phyloP scores from a whole-genome alignment of 163 green algal genomes.

The Dunaliella salina region DNA sequence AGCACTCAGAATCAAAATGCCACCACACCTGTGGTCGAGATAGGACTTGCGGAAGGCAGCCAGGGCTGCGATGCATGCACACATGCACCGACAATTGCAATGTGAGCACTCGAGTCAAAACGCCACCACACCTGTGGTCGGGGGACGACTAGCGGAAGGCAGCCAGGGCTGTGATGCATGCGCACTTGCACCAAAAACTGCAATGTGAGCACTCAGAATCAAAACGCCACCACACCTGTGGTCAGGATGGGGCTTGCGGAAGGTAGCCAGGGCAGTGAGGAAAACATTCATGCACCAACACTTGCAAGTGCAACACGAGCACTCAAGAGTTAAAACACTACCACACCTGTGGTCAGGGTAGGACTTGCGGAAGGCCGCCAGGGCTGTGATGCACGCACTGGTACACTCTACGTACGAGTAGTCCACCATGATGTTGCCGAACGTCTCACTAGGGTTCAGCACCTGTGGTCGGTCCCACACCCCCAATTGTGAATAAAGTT shows the following conservation, averaged over 20 bases:
- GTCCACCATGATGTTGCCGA: constrained; percentile 99
- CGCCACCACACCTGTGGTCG: constrained; percentile 10
- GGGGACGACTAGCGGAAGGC: constrained; percentile 55
- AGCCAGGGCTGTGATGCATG: constrained; percentile 86
- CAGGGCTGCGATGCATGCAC: no score
- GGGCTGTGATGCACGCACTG: constrained; percentile 87
- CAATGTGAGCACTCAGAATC: no score
- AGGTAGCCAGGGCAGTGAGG: constrained; percentile 81
- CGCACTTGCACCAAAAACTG: constrained; percentile 89
- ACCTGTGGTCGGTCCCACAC: constrained; percentile 26
- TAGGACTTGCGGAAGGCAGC: no score
- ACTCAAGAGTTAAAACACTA: background rate
- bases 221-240: constrained; percentile 10
- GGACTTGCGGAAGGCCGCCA: constrained; percentile 62
- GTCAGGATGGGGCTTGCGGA: constrained; percentile 40
- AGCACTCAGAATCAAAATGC: background rate
- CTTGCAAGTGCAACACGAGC: constrained; percentile 59
- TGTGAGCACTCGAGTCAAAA: no score
- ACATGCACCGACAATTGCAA: no score
- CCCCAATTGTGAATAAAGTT: no score
- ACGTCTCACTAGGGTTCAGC: constrained; percentile 83
- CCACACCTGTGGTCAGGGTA: constrained; percentile 30
- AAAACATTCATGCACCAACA: no score
- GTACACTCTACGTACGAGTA: constrained; percentile 97
- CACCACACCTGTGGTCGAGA: background rate